Evolutionary conservation across 257 asterid species (phyloP).

Genomic region (Coffea eugenioides): DNA sequence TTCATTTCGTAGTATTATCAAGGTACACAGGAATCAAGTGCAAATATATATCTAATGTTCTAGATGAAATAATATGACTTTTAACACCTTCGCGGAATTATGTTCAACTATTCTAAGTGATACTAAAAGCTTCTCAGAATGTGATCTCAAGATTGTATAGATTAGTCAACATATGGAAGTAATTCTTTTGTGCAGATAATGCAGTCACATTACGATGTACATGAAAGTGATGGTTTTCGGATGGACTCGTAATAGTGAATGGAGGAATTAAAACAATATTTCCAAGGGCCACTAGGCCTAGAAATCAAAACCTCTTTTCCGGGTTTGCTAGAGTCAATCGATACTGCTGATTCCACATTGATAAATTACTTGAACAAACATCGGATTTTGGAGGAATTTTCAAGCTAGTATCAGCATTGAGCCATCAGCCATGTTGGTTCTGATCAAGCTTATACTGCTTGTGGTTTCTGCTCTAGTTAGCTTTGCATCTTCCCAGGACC

Average conservation of each 20-base stretch:
- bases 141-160: no score
- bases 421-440: neutral
- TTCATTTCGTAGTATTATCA: no score
- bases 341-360: no score
- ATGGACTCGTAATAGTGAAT: neutral
- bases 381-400: neutral
- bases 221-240: neutral
- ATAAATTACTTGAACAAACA: no score
- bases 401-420: neutral
- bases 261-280: neutral
- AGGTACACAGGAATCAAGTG: no score
- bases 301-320: neutral
- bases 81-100: no score
- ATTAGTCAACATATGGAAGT: neutral
- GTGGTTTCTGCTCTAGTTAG: neutral
- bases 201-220: neutral
- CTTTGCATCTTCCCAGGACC: no score
- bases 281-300: neutral
- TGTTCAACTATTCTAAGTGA: no score
- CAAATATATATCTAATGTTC: neutral
- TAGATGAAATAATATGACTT: neutral
- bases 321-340: neutral
- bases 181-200: neutral
- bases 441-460: constrained; percentile 30
- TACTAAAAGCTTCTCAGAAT: neutral